phyloP scores from a whole-genome alignment of 768 basidiomycete species.

The Hygrocybe punicea region DNA sequence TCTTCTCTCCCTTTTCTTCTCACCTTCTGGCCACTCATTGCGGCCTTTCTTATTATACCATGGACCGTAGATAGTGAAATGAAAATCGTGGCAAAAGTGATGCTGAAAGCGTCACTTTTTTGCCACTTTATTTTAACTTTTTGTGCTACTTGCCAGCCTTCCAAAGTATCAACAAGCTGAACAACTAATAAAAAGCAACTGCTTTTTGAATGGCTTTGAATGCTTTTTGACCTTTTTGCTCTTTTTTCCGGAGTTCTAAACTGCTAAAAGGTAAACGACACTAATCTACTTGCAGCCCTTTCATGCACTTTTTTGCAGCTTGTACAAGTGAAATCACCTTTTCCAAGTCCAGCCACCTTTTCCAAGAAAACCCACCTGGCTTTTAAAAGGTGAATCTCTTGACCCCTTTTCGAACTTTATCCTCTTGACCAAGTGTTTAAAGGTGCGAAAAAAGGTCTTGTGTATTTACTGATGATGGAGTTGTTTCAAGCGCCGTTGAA shows the following conservation, averaged over 20 bases:
- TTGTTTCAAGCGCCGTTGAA: conserved; percentile 71
- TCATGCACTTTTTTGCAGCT: too few relatives aligned
- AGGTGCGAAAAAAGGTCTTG: too few relatives aligned
- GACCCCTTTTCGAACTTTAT: not conserved
- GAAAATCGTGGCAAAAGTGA: too few relatives aligned
- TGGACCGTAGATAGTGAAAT: not conserved
- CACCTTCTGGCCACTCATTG: not conserved
- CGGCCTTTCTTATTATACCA: not conserved
- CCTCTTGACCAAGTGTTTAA: not conserved
- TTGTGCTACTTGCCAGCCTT: too few relatives aligned
- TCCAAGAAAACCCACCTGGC: not conserved
- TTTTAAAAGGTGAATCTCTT: not conserved
- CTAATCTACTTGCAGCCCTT: too few relatives aligned
- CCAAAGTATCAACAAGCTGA: too few relatives aligned
- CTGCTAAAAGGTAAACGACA: too few relatives aligned
- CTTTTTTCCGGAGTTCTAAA: too few relatives aligned
- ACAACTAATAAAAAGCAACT: too few relatives aligned
- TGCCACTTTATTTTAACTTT: not conserved
- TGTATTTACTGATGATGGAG: conserved; percentile 42
- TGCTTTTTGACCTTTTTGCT: too few relatives aligned
- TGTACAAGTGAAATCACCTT: not conserved
- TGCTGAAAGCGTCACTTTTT: not conserved
- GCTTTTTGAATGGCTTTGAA: too few relatives aligned
- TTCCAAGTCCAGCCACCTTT: not conserved
- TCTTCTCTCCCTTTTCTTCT: not conserved